Evolutionary conservation across 2,329 filamentous ascomycete genomes (phyloP).

Genomic region (Colletotrichum camelliae): DNA sequence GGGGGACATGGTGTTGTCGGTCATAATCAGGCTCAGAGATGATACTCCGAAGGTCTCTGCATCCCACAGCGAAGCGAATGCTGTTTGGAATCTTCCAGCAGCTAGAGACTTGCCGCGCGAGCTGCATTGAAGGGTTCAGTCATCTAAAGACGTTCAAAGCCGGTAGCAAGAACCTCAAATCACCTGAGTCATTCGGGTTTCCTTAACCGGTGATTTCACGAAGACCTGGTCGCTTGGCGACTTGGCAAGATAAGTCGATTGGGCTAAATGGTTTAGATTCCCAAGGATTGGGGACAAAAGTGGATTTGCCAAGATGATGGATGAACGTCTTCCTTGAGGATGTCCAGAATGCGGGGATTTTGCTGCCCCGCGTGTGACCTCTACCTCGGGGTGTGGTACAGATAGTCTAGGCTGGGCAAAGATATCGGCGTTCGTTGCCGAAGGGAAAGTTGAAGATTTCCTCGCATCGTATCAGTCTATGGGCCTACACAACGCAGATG

Average conservation of each 20-base stretch:
- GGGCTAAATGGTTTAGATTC: neutral
- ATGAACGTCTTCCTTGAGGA: neutral
- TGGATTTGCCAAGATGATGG: neutral
- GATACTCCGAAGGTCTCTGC: neutral
- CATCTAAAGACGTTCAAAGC: neutral
- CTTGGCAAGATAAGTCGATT: neutral
- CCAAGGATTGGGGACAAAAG: neutral
- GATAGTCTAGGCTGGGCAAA: neutral
- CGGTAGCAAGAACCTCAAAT: neutral
- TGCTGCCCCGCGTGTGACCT: neutral
- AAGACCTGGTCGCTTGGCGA: neutral
- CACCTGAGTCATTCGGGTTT: neutral
- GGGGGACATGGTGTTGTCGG: neutral
- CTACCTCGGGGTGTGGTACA: neutral
- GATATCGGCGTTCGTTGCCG: neutral
- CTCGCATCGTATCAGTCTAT: neutral
- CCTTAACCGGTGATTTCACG: neutral
- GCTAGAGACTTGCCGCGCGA: neutral
- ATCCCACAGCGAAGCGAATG: accelerated
- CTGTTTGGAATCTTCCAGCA: neutral
- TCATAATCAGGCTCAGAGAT: neutral
- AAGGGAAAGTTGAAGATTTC: neutral
- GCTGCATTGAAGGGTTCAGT: neutral
- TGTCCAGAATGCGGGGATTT: neutral
- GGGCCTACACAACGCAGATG: neutral